Percentiles rank a stretch among this genome's conserved stretches.
Evolutionary conservation across 2,329 filamentous ascomycete genomes (phyloP).

Genomic region (Alternaria sp.): DNA sequence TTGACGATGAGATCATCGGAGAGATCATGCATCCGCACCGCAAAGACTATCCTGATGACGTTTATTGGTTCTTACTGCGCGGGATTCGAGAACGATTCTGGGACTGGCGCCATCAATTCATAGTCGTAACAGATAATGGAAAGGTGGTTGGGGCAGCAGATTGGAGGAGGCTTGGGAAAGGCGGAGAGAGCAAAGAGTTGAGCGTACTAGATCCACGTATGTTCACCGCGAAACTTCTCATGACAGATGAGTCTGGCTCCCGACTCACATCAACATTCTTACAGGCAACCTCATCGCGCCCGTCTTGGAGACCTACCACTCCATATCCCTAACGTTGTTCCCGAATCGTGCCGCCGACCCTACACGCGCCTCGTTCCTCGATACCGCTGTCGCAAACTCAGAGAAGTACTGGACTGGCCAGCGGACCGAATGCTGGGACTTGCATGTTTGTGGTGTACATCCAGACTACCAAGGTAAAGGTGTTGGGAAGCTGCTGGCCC

Average conservation of each 20-base stretch:
- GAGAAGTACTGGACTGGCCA: constrained; percentile 38
- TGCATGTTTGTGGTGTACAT: constrained; percentile 42
- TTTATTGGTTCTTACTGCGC: constrained; percentile 41
- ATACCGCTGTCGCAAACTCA: constrained; percentile 28
- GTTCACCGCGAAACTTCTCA: constrained; percentile 4
- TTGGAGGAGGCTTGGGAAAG: constrained; percentile 39
- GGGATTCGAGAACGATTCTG: constrained; percentile 39
- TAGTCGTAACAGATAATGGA: constrained; percentile 26
- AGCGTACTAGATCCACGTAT: constrained; percentile 32
- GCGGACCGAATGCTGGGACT: constrained; percentile 39
- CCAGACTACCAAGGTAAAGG: constrained; percentile 51
- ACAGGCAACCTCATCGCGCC: constrained; percentile 35
- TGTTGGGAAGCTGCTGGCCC: constrained; percentile 48
- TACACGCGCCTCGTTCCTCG: constrained; percentile 28
- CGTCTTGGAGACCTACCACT: constrained; percentile 22
- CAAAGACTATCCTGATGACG: constrained; percentile 36
- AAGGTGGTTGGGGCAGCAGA: constrained; percentile 38
- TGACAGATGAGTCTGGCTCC: neutral
- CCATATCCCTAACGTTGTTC: constrained; percentile 10
- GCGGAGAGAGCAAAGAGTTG: constrained; percentile 27
- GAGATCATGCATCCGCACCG: constrained; percentile 45
- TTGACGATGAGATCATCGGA: constrained; percentile 46
- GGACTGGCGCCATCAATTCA: constrained; percentile 42
- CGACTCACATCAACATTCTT: neutral
- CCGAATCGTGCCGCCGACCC: constrained; percentile 43